A percentile compares a stretch with the other conserved stretches of the same genome.
Evolutionary conservation across 352 stramenopile species (phyloP).

Genomic region (Globisporangium nodosum): DNA sequence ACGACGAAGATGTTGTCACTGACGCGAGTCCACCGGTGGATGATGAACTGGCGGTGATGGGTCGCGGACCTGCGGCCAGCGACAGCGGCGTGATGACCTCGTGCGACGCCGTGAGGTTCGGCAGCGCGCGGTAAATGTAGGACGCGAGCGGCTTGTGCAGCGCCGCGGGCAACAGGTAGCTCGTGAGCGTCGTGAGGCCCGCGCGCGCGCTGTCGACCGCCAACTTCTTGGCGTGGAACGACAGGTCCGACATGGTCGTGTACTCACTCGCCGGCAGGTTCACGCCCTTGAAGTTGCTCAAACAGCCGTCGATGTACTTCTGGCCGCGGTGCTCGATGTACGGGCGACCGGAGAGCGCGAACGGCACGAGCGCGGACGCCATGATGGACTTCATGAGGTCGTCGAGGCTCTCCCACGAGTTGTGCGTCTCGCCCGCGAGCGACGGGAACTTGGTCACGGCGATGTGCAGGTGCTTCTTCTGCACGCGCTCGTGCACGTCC

Average conservation of each 20-base stretch:
- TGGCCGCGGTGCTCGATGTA: slow-evolving; percentile 54
- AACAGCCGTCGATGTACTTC: slow-evolving; percentile 66
- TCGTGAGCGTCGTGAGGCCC: slow-evolving; percentile 27
- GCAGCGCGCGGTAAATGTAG: slow-evolving; percentile 37
- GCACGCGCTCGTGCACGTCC: slow-evolving; percentile 40
- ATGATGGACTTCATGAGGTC: slow-evolving; percentile 65
- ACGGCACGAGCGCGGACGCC: slow-evolving; percentile 58
- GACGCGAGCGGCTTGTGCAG: slow-evolving; percentile 40
- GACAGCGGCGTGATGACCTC: slow-evolving; percentile 36
- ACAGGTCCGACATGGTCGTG: slow-evolving; percentile 48
- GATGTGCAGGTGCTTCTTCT: slow-evolving; percentile 37
- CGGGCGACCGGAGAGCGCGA: slow-evolving; percentile 53
- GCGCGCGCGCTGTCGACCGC: slow-evolving; percentile 34
- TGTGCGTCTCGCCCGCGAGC: slow-evolving; percentile 47
- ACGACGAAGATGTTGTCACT: not conserved
- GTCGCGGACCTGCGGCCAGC: slow-evolving; percentile 6
- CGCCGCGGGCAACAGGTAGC: slow-evolving; percentile 31
- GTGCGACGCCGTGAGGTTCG: slow-evolving; percentile 37
- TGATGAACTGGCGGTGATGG: not conserved
- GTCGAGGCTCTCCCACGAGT: slow-evolving; percentile 44
- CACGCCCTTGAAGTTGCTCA: slow-evolving; percentile 72
- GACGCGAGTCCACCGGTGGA: not conserved
- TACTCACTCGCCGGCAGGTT: slow-evolving; percentile 40
- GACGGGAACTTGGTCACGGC: slow-evolving; percentile 61
- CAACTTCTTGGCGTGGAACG: slow-evolving; percentile 45